A percentile compares a stretch with the other conserved stretches of the same genome.
Evolutionary conservation across 768 basidiomycete genomes (phyloP).

Genomic region (Boletus tylopilopsis): DNA sequence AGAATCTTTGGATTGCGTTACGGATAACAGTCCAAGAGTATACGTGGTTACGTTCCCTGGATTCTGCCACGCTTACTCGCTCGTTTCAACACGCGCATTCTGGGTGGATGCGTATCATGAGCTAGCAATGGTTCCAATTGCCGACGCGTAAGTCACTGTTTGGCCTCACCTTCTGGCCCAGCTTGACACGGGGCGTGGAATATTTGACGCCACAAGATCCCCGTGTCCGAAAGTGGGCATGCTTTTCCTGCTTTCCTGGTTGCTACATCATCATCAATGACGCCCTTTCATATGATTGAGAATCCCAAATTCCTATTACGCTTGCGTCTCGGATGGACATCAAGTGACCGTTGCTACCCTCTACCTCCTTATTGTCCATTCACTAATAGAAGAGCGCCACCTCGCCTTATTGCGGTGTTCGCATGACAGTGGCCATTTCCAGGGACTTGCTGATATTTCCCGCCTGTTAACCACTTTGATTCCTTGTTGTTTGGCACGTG

Average conservation of each 20-base stretch:
- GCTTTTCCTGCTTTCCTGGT: constrained; percentile 4
- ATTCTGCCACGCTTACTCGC: constrained; percentile 40
- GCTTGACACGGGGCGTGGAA: constrained; percentile 6
- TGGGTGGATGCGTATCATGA: constrained; percentile 79
- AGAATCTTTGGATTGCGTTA: background rate
- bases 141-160: constrained; percentile 67
- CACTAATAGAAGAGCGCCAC: constrained; percentile 4
- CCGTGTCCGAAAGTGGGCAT: constrained; percentile 11
- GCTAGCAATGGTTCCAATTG: constrained; percentile 80
- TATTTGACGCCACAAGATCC: constrained; percentile 17
- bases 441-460: background rate
- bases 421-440: background rate
- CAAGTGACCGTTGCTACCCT: constrained; percentile 21
- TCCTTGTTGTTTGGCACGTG: background rate
- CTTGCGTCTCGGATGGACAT: constrained; percentile 4
- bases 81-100: constrained; percentile 83
- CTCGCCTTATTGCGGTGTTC: background rate
- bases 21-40: constrained; percentile 2
- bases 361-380: constrained; percentile 8
- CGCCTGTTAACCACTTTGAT: background rate
- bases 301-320: constrained; percentile 14
- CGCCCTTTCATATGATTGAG: constrained; percentile 20
- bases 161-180: background rate
- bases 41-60: constrained; percentile 24
- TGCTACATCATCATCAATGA: constrained; percentile 7